Conservation (phyloP, 306 rosid species). For the Vachellia pachyceras region DNA sequence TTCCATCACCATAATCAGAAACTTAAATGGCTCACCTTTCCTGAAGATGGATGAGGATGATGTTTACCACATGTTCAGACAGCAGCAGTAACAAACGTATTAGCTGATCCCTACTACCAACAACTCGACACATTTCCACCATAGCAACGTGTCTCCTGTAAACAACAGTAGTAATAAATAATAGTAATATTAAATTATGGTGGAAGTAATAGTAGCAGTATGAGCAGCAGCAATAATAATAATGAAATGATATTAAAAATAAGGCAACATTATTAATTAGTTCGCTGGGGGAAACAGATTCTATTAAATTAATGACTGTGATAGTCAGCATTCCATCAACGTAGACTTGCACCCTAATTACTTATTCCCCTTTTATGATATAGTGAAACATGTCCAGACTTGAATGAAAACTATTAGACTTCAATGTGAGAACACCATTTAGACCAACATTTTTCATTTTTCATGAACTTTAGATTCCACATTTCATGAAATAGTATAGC, state of each 20-base stretch:
- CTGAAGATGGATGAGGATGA: constrained; percentile 80
- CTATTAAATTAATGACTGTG: not conserved
- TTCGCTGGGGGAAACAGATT: not conserved
- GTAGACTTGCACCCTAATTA: not conserved
- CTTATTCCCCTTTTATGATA: not conserved
- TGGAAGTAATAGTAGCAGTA: not conserved
- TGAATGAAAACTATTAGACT: not conserved
- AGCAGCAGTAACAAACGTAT: constrained; percentile 74
- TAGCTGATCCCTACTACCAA: constrained; percentile 74
- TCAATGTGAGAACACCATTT: not conserved
- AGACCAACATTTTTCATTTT: not conserved
- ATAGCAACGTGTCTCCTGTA: constrained; percentile 87
- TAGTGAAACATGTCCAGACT: constrained; percentile 4
- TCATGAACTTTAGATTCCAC: not conserved
- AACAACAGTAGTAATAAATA: not conserved
- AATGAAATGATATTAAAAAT: not conserved
- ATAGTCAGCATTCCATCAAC: not conserved
- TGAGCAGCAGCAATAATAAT: not conserved
- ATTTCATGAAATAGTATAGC: constrained; percentile 21
- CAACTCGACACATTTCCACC: constrained; percentile 95
- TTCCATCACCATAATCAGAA: constrained; percentile 29
- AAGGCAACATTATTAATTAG: not conserved
- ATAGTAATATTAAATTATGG: not conserved
- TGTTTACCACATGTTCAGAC: constrained; percentile 76
- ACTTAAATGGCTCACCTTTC: constrained; percentile 60